A percentile compares a stretch with the other conserved stretches of the same genome.
Evolutionary conservation across 306 rosid genomes (phyloP).

Genomic region (Chamaecrista fasciculata): DNA sequence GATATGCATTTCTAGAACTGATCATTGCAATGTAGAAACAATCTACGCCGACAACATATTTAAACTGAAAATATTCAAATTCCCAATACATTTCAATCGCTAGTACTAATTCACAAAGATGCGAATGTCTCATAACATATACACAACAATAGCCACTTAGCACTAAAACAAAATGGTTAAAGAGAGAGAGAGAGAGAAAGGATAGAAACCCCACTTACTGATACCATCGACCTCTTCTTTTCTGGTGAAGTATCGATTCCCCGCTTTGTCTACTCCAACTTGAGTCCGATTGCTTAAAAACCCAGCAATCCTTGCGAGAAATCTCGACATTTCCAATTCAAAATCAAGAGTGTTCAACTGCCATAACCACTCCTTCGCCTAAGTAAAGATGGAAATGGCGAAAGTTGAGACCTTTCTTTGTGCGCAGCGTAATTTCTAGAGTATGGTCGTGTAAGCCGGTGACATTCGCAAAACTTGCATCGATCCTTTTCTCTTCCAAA

Average conservation of each 20-base stretch:
- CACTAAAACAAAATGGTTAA: neutral
- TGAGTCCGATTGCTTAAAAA: constrained; percentile 46
- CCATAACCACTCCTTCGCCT: constrained; percentile 16
- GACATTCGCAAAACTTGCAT: neutral
- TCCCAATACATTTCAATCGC: neutral
- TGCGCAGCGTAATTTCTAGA: neutral
- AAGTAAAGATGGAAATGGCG: constrained; percentile 1
- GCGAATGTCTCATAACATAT: neutral
- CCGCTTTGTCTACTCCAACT: constrained; percentile 72
- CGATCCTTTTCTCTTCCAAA: neutral
- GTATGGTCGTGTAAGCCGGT: neutral
- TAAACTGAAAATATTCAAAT: constrained; percentile 20
- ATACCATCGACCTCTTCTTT: constrained; percentile 68
- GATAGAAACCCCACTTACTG: constrained; percentile 57
- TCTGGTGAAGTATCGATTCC: constrained; percentile 71
- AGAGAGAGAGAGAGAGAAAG: neutral
- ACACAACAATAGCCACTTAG: neutral
- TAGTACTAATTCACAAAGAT: neutral
- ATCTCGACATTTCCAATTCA: constrained; percentile 53
- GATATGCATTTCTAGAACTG: neutral
- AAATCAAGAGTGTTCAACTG: constrained; percentile 22
- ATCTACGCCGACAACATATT: neutral
- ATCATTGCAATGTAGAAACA: constrained; percentile 25
- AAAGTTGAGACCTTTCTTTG: neutral
- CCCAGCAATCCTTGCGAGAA: constrained; percentile 55